Evolutionary conservation across 225 moss, liverwort and hornwort species (phyloP).

Genomic region (Thuidium tamariscinum): DNA sequence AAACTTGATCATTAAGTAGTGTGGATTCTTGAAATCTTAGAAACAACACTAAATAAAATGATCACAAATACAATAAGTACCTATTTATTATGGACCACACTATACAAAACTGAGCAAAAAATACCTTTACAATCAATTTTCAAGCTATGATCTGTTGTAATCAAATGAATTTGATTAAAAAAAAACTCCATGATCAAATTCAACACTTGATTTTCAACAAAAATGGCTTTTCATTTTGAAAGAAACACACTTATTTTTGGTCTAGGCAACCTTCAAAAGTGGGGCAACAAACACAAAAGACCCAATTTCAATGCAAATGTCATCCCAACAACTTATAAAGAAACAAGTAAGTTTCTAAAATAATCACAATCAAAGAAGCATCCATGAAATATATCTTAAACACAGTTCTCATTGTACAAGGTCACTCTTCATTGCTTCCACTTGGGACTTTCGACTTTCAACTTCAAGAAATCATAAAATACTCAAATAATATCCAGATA

Average conservation of each 20-base stretch:
- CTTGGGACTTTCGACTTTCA: not conserved
- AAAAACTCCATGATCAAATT: not conserved
- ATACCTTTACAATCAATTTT: fast-evolving
- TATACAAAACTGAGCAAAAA: not conserved
- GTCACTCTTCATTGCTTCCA: not conserved
- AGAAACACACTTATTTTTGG: fast-evolving
- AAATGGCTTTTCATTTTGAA: fast-evolving
- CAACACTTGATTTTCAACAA: not conserved
- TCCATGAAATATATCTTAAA: not conserved
- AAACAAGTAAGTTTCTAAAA: not conserved
- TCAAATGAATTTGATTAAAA: not conserved
- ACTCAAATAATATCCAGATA: not conserved
- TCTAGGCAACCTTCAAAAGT: fast-evolving
- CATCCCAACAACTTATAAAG: not conserved
- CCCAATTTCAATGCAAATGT: not conserved
- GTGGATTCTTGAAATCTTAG: fast-evolving
- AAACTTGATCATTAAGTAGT: not conserved
- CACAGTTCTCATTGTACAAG: not conserved
- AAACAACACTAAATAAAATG: not conserved
- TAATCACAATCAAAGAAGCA: too few relatives aligned
- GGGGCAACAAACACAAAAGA: fast-evolving
- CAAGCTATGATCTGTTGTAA: not conserved
- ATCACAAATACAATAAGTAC: not conserved
- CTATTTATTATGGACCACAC: fast-evolving
- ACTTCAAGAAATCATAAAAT: not conserved